Evolutionary conservation across 73 alveolate genomes (phyloP), one percentile per base, ranked within the genome.

Genomic region (Blepharisma stoltei): DNA sequence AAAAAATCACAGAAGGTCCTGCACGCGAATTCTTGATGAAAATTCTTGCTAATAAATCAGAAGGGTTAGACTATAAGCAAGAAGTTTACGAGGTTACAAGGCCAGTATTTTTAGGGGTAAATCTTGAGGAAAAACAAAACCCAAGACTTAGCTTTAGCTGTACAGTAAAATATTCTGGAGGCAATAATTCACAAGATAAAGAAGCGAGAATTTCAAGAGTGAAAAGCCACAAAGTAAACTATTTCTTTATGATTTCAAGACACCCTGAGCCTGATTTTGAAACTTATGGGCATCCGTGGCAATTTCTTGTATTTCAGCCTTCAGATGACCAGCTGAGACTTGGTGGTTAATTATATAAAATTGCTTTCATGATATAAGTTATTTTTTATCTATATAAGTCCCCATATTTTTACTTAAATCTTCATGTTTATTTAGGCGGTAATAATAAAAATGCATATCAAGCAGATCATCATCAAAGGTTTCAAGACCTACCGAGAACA

Each of bases 401-500:
- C 41, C 41, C 41, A 32, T 3, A 32, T 32, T 32, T 32, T 32
- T 32, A 32, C 41, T 32, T 32, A 32, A 32, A 32, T 32, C 41
- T 32, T 32, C 41, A 32, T 32, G 41, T 3, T 32, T 32, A 3
- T 32, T 32, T 32, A 32, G 41, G 41, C 41, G 41, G 41, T 32
- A 32, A 32, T 32, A 32, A 32, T 32, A 32, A 82, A 38, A 54
- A 83, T 81, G 89, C 83, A 43, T 79, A 87, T 89, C 67, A 89
- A 85, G 76, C 87, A 89, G 54, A 80, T 89, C 21, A 81, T 81
- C 73, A 84, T 89, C 55, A 87, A 87, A 45, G 86, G 94, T 20
- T 89, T 55, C 71, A 89, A 87, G 46, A 77, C 92, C 4, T 89
- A 89, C 78, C 77, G 90, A 38, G 92, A 87, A 67, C 67, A 84